These are phyloP conservation scores for Metschnikowia noctiluminum DNA, from an alignment of 805 yeast genomes.

Conservation along the genomic window DNA sequence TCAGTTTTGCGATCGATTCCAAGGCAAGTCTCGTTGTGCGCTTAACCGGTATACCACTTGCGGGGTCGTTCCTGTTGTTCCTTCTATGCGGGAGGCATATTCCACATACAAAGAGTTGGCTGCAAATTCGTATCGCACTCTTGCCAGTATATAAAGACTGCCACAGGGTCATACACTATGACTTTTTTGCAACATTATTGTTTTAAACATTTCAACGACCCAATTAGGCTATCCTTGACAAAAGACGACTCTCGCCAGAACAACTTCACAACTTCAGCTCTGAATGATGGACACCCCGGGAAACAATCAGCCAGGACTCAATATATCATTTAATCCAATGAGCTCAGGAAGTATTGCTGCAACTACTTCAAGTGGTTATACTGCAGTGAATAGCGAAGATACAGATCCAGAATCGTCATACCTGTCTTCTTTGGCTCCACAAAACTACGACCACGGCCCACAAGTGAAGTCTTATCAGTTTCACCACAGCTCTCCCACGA, in stretches of 20 bases:
- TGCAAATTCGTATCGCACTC: slow-evolving; percentile 15
- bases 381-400: slow-evolving; percentile 14
- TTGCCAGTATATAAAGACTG: slow-evolving; percentile 10
- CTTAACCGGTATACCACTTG: neutral
- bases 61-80: slow-evolving; percentile 1
- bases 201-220: neutral
- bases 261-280: neutral
- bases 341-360: slow-evolving; percentile 19
- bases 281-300: slow-evolving; percentile 6
- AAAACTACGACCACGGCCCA: slow-evolving; percentile 7
- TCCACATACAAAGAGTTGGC: slow-evolving; percentile 11
- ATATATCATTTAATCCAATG: slow-evolving; percentile 14
- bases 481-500: slow-evolving; percentile 5
- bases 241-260: neutral
- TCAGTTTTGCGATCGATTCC: too few species aligned
- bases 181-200: neutral
- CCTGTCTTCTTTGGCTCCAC: slow-evolving; percentile 7
- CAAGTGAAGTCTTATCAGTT: slow-evolving; percentile 9
- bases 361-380: slow-evolving; percentile 15
- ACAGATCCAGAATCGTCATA: slow-evolving; percentile 14
- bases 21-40: neutral
- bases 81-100: slow-evolving; percentile 6
- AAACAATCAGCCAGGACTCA: slow-evolving; percentile 15
- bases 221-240: too few species aligned
- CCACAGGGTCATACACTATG: neutral